Percentiles rank a stretch among this genome's conserved stretches.
phyloP scores from a whole-genome alignment of 106 monocot genomes.

The Allium cepa region DNA sequence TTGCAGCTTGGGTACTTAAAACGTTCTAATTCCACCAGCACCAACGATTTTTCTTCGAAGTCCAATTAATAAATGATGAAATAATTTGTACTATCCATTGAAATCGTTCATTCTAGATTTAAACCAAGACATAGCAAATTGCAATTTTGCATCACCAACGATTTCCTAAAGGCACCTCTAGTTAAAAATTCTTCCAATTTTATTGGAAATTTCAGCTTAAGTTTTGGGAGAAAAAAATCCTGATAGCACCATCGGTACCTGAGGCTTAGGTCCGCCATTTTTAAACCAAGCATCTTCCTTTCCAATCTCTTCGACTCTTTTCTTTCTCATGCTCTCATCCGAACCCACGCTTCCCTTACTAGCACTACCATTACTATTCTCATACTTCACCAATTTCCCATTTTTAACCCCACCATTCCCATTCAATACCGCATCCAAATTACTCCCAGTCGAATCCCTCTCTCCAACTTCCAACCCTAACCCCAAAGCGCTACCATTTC shows the following conservation, averaged over 20 bases:
- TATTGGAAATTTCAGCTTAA: too few species aligned
- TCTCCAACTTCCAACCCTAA: slow-evolving; percentile 6
- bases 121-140: too few species aligned
- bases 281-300: slow-evolving; percentile 97
- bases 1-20: too few species aligned
- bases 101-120: too few species aligned
- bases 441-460: slow-evolving; percentile 14
- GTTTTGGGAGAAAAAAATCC: too few species aligned
- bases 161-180: too few species aligned
- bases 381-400: slow-evolving; percentile 29
- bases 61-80: too few species aligned
- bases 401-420: slow-evolving; percentile 29
- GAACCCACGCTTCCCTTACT: slow-evolving; percentile 2
- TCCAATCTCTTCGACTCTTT: slow-evolving; percentile 75
- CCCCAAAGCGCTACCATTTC: slow-evolving; percentile 21
- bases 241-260: slow-evolving; percentile 23
- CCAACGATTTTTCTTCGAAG: too few species aligned
- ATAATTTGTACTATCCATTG: too few species aligned
- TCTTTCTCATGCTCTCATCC: slow-evolving; percentile 46
- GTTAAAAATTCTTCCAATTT: too few species aligned
- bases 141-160: too few species aligned
- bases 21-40: too few species aligned
- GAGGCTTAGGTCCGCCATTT: slow-evolving; percentile 21
- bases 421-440: slow-evolving; percentile 16
- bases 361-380: slow-evolving; percentile 18